A percentile compares a stretch with the other conserved stretches of the same genome.
These are phyloP conservation scores for Ashbya aceris DNA, from an alignment of 1,139 yeast species.

Conservation along the genomic window DNA sequence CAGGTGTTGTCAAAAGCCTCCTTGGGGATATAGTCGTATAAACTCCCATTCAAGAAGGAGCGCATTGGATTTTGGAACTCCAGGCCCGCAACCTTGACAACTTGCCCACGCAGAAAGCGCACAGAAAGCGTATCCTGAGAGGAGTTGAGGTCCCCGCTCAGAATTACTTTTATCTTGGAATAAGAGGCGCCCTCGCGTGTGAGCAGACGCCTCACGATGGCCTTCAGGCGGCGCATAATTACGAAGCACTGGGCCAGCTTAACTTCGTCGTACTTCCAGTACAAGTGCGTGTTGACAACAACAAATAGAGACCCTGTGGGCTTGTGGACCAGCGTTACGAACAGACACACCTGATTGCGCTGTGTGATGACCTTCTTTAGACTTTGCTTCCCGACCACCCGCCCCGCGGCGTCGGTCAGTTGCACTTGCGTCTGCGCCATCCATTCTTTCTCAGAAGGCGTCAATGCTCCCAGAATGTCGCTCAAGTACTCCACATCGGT, in stretches of 20 bases:
- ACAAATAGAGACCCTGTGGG: conserved; percentile 34
- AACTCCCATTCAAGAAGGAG: conserved; percentile 26
- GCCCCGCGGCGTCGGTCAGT: conserved; percentile 27
- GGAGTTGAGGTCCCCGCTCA: conserved; percentile 50
- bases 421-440: conserved; percentile 27
- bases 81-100: conserved; percentile 26
- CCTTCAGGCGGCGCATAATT: conserved; percentile 30
- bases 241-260: conserved; percentile 46
- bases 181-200: conserved; percentile 24
- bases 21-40: conserved; percentile 32
- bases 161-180: conserved; percentile 25
- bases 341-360: conserved; percentile 48
- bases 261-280: conserved; percentile 51
- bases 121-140: conserved; percentile 41
- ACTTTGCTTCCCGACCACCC: conserved; percentile 17
- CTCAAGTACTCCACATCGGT: conserved; percentile 37
- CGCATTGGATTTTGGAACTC: conserved; percentile 30
- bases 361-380: conserved; percentile 30
- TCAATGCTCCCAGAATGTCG: conserved; percentile 32
- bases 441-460: conserved; percentile 34
- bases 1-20: conserved; percentile 41
- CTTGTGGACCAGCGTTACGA: conserved; percentile 39
- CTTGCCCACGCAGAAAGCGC: conserved; percentile 35
- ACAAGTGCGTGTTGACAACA: conserved; percentile 50
- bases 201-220: conserved; percentile 25